These are phyloP conservation scores for Platanus orientalis DNA, from an alignment of 164 flowering plant genomes.

Conservation along the genomic window DNA sequence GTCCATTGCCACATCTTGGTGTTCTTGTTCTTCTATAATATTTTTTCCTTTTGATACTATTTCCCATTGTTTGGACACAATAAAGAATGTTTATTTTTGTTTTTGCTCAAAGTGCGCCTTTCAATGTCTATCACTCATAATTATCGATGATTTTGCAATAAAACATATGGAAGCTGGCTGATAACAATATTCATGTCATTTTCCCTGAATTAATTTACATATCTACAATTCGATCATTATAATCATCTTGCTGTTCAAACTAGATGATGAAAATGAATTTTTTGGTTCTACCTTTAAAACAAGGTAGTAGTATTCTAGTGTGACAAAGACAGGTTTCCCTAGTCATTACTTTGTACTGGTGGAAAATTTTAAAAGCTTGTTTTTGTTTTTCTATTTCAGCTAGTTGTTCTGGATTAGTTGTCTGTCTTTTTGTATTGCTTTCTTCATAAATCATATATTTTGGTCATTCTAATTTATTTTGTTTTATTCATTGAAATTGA, in stretches of 20 bases:
- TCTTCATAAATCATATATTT: neutral
- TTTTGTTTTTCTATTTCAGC: neutral
- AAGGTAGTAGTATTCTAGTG: too few species aligned
- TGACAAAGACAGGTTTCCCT: neutral
- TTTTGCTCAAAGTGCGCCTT: too few species aligned
- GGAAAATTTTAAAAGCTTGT: neutral
- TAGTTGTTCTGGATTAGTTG: neutral
- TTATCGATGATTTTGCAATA: too few species aligned
- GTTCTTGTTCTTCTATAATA: too few species aligned
- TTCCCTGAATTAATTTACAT: neutral
- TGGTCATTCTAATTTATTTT: neutral
- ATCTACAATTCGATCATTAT: neutral
- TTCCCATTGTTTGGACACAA: too few species aligned
- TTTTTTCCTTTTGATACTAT: too few species aligned
- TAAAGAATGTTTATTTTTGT: too few species aligned
- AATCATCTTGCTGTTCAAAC: neutral
- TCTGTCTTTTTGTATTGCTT: neutral
- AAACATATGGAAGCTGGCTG: too few species aligned
- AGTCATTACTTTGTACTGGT: neutral
- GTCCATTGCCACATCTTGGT: too few species aligned
- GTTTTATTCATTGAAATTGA: neutral
- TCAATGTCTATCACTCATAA: too few species aligned
- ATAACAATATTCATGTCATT: too few species aligned
- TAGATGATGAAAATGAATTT: neutral
- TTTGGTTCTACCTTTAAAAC: neutral